A percentile compares a stretch with the other conserved stretches of the same genome.
Conservation (phyloP, 2,329 filamentous ascomycete genomes). For the Epichloe glyceriae region DNA sequence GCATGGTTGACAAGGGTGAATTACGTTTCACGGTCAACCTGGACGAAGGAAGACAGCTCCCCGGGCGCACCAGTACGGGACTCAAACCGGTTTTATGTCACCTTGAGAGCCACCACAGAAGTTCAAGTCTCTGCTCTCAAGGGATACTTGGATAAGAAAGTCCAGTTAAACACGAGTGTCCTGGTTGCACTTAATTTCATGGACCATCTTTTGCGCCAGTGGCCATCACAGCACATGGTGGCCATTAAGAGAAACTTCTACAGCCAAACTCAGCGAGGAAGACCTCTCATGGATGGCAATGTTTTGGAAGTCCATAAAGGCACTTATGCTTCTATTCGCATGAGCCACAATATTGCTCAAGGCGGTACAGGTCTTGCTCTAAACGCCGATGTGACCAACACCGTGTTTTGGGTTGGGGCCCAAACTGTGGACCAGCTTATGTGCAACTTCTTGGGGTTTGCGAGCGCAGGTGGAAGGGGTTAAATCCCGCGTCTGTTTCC, state of each 20-base stretch:
- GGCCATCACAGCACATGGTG: conserved; percentile 54
- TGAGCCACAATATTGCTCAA: conserved; percentile 43
- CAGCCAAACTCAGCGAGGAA: conserved; percentile 33
- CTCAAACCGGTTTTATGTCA: conserved; percentile 43
- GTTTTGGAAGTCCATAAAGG: conserved; percentile 73
- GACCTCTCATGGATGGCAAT: conserved; percentile 40
- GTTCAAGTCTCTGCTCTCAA: conserved; percentile 56
- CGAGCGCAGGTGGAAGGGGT: conserved; percentile 16
- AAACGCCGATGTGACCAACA: conserved; percentile 86
- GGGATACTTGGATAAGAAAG: conserved; percentile 49
- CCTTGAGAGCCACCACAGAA: conserved; percentile 49
- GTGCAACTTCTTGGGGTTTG: conserved; percentile 20
- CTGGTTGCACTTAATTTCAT: conserved; percentile 80
- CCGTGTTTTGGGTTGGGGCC: conserved; percentile 61
- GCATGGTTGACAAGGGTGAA: conserved; percentile 31
- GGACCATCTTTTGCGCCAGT: conserved; percentile 76
- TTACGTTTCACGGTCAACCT: conserved; percentile 55
- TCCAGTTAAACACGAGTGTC: conserved; percentile 50
- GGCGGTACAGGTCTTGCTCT: conserved; percentile 54
- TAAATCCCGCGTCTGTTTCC: conserved; percentile 15
- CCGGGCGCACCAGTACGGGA: conserved; percentile 18
- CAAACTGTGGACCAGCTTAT: conserved; percentile 26
- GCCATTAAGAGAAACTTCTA: conserved; percentile 80
- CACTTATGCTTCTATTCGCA: conserved; percentile 72
- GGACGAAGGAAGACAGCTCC: conserved; percentile 47